These are phyloP conservation scores for Hyphopichia buzzinii DNA, from an alignment of 1,139 yeast genomes.

Conservation along the genomic window DNA sequence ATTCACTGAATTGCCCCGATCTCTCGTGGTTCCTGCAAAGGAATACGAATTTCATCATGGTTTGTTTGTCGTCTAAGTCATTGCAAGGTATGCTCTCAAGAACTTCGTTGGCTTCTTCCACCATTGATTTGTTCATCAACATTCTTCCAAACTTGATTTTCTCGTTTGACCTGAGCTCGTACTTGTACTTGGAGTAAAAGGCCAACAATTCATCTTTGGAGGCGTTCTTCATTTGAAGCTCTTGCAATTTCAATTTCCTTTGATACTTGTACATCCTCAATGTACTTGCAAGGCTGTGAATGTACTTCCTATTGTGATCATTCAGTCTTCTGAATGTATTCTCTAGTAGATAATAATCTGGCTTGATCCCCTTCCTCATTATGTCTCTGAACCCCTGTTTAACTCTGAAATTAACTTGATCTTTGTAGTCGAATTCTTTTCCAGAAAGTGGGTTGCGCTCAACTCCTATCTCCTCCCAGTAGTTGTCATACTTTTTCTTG, in stretches of 20 bases:
- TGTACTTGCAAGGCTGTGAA: constrained; percentile 20
- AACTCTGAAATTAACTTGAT: constrained; percentile 33
- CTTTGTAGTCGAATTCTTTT: constrained; percentile 11
- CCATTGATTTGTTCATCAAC: constrained; percentile 28
- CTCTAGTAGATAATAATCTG: constrained; percentile 30
- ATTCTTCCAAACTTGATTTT: constrained; percentile 31
- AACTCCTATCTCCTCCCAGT: constrained; percentile 21
- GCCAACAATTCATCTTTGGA: constrained; percentile 15
- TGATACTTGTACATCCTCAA: constrained; percentile 18
- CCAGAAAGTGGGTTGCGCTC: constrained; percentile 13
- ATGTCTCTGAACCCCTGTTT: constrained; percentile 35
- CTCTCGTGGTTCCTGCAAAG: constrained; percentile 22
- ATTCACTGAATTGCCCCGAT: constrained; percentile 17
- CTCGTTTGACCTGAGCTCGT: constrained; percentile 24
- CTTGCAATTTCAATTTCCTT: constrained; percentile 19
- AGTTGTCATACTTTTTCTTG: constrained; percentile 14
- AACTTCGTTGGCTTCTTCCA: constrained; percentile 22
- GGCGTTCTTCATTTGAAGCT: constrained; percentile 18
- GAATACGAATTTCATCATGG: constrained; percentile 23
- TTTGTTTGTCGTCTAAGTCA: constrained; percentile 26
- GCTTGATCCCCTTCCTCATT: constrained; percentile 33
- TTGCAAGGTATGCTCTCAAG: constrained; percentile 19
- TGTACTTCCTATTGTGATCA: constrained; percentile 15
- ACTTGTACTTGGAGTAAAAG: constrained; percentile 11
- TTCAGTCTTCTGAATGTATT: constrained; percentile 32